These are phyloP conservation scores for Theobroma grandiflorum DNA, from an alignment of 441 rosid species.

Conservation along the genomic window DNA sequence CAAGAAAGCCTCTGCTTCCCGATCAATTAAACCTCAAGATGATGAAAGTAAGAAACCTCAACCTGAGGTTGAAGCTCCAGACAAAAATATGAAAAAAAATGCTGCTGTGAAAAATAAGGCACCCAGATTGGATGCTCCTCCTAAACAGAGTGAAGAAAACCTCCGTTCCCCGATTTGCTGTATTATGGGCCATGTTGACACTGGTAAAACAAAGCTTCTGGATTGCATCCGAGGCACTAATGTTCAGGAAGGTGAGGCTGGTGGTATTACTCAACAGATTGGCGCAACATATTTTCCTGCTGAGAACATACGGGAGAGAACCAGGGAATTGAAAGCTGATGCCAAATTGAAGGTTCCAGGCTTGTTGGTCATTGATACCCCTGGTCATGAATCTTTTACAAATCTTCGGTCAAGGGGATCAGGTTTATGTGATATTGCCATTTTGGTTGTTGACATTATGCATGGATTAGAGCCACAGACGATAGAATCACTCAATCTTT, in stretches of 20 bases:
- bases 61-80: conserved; percentile 48
- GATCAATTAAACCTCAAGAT: conserved; percentile 41
- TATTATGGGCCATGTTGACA: conserved; percentile 99
- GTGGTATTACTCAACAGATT: conserved; percentile 98
- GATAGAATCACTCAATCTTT: conserved; percentile 90
- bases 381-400: conserved; percentile 95
- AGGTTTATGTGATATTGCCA: conserved; percentile 96
- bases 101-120: conserved; percentile 45
- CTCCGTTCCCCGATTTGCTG: conserved; percentile 98
- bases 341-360: conserved; percentile 96
- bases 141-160: conserved; percentile 57
- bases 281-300: conserved; percentile 99
- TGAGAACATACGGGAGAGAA: conserved; percentile 92
- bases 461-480: conserved; percentile 97
- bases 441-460: conserved; percentile 97
- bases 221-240: conserved; percentile 97
- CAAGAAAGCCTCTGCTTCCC: conserved; percentile 38
- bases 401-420: conserved; percentile 96
- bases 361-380: conserved; percentile 95
- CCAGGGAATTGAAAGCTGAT: conserved; percentile 92
- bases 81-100: conserved; percentile 49
- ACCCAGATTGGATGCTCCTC: conserved; percentile 38
- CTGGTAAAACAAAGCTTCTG: conserved; percentile 95
- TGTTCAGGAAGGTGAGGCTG: conserved; percentile 99
- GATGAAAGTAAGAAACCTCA: conserved; percentile 33